phyloP scores from a whole-genome alignment of 2,329 filamentous ascomycete species.

The Penicillium olsonii region DNA sequence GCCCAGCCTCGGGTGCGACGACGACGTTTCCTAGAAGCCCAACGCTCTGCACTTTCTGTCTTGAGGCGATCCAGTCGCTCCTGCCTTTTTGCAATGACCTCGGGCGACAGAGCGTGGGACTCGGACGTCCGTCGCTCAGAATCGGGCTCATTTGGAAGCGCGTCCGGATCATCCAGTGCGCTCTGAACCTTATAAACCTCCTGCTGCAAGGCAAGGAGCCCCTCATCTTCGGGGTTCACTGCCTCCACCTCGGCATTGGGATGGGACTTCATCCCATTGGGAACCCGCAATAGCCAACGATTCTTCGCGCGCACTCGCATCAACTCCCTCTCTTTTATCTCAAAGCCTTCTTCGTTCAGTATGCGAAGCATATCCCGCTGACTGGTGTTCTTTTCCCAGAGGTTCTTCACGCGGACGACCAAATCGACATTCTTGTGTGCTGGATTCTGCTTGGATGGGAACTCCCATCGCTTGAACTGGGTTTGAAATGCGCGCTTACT shows the following conservation, averaged over 20 bases:
- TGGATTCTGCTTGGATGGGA: constrained; percentile 72
- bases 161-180: constrained; percentile 30
- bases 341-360: constrained; percentile 70
- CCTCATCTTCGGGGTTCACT: constrained; percentile 37
- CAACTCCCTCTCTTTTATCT: constrained; percentile 70
- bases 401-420: constrained; percentile 68
- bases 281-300: constrained; percentile 65
- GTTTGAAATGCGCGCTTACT: constrained; percentile 74
- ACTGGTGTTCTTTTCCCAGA: constrained; percentile 74
- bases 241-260: constrained; percentile 27
- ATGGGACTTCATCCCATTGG: constrained; percentile 58
- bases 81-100: constrained; percentile 55
- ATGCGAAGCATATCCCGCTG: constrained; percentile 73
- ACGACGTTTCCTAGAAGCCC: constrained; percentile 65
- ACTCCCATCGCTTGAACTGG: constrained; percentile 77
- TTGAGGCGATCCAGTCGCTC: constrained; percentile 58
- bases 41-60: constrained; percentile 62
- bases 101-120: constrained; percentile 44
- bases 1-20: constrained; percentile 69
- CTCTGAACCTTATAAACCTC: constrained; percentile 39
- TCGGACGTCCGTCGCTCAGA: constrained; percentile 14
- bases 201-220: constrained; percentile 41
- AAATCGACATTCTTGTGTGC: constrained; percentile 69
- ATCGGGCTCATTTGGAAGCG: constrained; percentile 25
- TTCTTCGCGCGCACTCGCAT: constrained; percentile 70